phyloP scores from a whole-genome alignment of 192 early-diverging fungal genomes.

The Nowakowskiella sp. region DNA sequence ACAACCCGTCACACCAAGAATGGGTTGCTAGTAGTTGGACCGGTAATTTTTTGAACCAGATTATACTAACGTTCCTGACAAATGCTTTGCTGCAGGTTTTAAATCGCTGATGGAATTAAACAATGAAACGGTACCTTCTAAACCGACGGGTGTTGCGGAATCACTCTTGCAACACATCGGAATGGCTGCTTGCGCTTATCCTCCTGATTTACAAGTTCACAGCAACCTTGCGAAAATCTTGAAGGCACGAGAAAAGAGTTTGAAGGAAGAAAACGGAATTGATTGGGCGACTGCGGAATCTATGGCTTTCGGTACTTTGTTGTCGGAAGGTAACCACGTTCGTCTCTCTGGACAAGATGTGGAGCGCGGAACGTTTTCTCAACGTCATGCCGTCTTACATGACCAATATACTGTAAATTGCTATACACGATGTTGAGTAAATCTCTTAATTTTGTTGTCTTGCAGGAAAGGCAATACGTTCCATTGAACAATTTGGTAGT shows the following conservation, averaged over 20 bases:
- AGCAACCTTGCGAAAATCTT: slow-evolving; percentile 80
- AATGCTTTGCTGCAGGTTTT: slow-evolving; percentile 42
- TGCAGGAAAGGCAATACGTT: slow-evolving; percentile 64
- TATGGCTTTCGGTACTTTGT: slow-evolving; percentile 85
- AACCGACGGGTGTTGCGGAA: slow-evolving; percentile 59
- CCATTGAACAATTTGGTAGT: slow-evolving; percentile 81
- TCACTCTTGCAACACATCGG: slow-evolving; percentile 79
- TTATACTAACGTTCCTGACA: slow-evolving; percentile 3
- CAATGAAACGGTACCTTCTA: slow-evolving; percentile 59
- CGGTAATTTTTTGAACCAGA: slow-evolving; percentile 30
- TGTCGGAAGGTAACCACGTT: slow-evolving; percentile 86
- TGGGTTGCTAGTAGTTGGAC: slow-evolving; percentile 95
- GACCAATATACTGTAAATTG: slow-evolving; percentile 66
- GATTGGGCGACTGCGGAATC: slow-evolving; percentile 96
- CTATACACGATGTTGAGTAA: slow-evolving; percentile 5
- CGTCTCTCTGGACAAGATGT: slow-evolving; percentile 93
- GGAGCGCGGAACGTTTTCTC: slow-evolving; percentile 98
- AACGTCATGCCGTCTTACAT: slow-evolving; percentile 94
- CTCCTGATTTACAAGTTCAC: slow-evolving; percentile 78
- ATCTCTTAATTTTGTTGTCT: neutral
- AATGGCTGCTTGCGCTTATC: slow-evolving; percentile 68
- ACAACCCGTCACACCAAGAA: slow-evolving; percentile 82
- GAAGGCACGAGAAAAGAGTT: slow-evolving; percentile 70
- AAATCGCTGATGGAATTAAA: slow-evolving; percentile 73
- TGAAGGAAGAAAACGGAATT: slow-evolving; percentile 70